Evolutionary conservation across 2,329 filamentous ascomycete species (phyloP), one percentile per base, ranked within the genome.

Genomic region (Thelonectria discophora): DNA sequence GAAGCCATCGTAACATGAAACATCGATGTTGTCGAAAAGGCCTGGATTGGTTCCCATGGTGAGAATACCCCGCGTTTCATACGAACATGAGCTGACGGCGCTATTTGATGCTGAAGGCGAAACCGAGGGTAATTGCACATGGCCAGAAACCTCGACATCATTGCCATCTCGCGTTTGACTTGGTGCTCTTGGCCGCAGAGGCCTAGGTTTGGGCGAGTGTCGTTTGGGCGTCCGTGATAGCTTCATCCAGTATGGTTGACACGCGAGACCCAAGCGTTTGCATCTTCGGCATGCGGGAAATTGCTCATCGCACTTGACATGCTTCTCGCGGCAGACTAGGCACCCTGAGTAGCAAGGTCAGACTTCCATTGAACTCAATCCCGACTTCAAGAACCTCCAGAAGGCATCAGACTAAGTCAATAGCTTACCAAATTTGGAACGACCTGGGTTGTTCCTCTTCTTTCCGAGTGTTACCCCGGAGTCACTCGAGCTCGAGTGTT

Each of bases 231-330:
- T 12, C n/a, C 27, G 34, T 17, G 6, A 32, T 21, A 5, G 5
- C 8, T 47, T 55, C 3, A 21, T 8, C 52, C 52, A 55, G 17
- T 55, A 55, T 21, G 52, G 52, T 11, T 18, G 40, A 37, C 52
- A 55, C 2, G 52, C 24, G n/a, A 55, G 24, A 5, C 40, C 52
- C n/a, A 55, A 39, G 9, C 52, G 40, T 18, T 46, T 27, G 21
- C 52, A 55, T 37, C 52, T 55, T 11, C 32, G 24, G 30, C 52
- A 55, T 10, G 21, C 18, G 2, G 52, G 52, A 10, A 55, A 37
- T 37, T 40, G 27, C 18, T 55, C 52, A 8, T 55, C 52, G 20
- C 52, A 55, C 17, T 55, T 55, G n/a, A 55, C 52, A 18, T 55
- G 52, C 15, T 55, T 55, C 6, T 27, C 27, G 2, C 52, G n/a